phyloP scores from a whole-genome alignment of 495 filamentous ascomycete species.

The Neurospora hispaniola region DNA sequence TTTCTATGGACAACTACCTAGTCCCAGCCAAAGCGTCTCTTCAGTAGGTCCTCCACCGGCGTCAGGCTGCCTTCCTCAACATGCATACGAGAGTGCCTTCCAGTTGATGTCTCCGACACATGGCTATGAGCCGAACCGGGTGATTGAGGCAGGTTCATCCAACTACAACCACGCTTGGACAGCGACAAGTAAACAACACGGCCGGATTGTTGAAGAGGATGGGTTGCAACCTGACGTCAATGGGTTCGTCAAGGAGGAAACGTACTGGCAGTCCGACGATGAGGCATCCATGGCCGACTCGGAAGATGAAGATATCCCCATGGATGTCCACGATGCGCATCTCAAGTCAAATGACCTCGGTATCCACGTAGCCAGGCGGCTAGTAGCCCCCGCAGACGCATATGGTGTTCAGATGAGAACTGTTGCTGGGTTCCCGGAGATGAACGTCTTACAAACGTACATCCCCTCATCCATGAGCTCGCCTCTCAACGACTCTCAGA shows the following conservation, averaged over 20 bases:
- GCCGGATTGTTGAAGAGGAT: neutral
- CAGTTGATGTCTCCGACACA: neutral
- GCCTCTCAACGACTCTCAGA: constrained; percentile 72
- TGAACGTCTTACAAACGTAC: constrained; percentile 69
- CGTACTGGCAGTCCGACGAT: constrained; percentile 49
- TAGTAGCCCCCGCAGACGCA: constrained; percentile 21
- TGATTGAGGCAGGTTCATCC: neutral
- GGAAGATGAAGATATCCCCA: constrained; percentile 31
- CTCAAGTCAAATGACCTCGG: constrained; percentile 31
- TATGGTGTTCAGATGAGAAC: constrained; percentile 29
- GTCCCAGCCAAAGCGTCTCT: neutral
- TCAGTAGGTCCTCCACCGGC: neutral
- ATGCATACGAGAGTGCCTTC: neutral
- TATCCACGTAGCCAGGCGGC: constrained; percentile 24
- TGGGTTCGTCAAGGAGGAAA: constrained; percentile 18
- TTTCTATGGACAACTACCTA: neutral
- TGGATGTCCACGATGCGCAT: constrained; percentile 17
- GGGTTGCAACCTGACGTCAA: neutral
- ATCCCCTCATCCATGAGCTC: constrained; percentile 62
- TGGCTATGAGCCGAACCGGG: neutral
- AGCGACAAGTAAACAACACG: neutral
- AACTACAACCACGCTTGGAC: neutral
- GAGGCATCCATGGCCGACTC: constrained; percentile 52
- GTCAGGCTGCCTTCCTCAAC: neutral
- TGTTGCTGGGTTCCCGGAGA: constrained; percentile 30